A percentile compares a stretch with the other conserved stretches of the same genome.
Conservation (phyloP, 2,329 filamentous ascomycete genomes). For the Camillea tinctor region DNA sequence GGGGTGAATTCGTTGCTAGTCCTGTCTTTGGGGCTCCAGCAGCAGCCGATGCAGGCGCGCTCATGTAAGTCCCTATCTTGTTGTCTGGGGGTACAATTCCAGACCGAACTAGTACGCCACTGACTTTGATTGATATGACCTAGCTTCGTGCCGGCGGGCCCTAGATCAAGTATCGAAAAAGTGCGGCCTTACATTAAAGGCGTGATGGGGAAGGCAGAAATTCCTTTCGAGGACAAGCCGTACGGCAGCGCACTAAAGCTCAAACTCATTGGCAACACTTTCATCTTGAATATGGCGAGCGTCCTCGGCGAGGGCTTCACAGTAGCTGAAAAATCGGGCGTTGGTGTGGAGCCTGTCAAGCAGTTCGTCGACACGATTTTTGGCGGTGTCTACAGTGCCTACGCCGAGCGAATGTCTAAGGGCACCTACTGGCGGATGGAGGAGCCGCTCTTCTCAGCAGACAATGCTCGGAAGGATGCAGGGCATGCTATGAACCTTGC, state of each 20-base stretch:
- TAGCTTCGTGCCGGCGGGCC: conserved; percentile 62
- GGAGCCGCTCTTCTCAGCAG: conserved; percentile 79
- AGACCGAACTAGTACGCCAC: neutral
- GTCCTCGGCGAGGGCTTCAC: conserved; percentile 76
- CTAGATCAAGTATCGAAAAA: conserved; percentile 53
- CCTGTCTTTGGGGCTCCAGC: conserved; percentile 64
- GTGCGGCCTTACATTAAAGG: conserved; percentile 64
- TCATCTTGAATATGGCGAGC: conserved; percentile 80
- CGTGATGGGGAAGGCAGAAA: conserved; percentile 62
- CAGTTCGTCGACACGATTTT: conserved; percentile 72
- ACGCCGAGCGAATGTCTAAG: conserved; percentile 69
- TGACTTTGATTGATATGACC: conserved; percentile 1
- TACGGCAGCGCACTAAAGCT: conserved; percentile 61
- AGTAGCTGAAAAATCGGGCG: conserved; percentile 75
- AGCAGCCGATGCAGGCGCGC: conserved; percentile 61
- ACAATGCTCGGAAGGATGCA: conserved; percentile 80
- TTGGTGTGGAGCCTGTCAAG: conserved; percentile 70
- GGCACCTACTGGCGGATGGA: conserved; percentile 77
- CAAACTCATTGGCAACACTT: conserved; percentile 84
- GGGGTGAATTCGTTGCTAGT: conserved; percentile 73
- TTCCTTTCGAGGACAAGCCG: conserved; percentile 39
- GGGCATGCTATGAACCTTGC: conserved; percentile 71
- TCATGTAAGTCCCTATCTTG: conserved; percentile 44
- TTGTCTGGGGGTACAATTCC: neutral
- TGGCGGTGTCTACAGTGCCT: conserved; percentile 71